Conservation (phyloP, 306 rosid species). For the Comarum palustre region DNA sequence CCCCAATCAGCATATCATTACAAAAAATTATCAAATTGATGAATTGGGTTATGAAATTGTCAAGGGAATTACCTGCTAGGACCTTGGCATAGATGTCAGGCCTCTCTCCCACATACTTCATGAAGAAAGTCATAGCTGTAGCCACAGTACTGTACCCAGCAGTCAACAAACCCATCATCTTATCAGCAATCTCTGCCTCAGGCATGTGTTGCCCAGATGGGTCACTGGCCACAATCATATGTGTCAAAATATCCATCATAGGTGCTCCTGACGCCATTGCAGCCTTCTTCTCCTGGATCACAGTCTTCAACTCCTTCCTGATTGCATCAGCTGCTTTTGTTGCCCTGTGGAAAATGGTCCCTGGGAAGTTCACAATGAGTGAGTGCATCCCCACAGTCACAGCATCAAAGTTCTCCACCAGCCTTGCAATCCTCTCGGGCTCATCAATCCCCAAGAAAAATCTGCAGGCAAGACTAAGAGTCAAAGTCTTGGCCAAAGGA, state of each 20-base stretch:
- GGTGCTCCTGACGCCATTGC: constrained; percentile 42
- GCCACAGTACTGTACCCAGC: constrained; percentile 50
- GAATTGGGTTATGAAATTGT: background rate
- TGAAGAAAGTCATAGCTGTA: constrained; percentile 58
- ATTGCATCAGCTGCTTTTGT: constrained; percentile 42
- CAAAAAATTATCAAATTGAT: background rate
- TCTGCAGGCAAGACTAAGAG: constrained; percentile 42
- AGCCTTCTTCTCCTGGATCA: constrained; percentile 52
- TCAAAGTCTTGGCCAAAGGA: constrained; percentile 42
- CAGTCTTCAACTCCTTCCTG: constrained; percentile 38
- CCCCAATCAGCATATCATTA: background rate
- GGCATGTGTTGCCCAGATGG: constrained; percentile 54
- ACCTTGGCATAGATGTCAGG: constrained; percentile 55
- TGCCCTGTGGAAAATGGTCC: constrained; percentile 44
- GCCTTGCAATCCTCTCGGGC: constrained; percentile 29
- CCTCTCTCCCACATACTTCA: constrained; percentile 54
- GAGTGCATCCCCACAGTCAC: constrained; percentile 49
- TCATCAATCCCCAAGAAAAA: constrained; percentile 49
- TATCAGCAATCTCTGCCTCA: constrained; percentile 50
- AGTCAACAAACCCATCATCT: constrained; percentile 61
- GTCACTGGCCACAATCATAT: constrained; percentile 49
- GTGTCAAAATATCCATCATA: constrained; percentile 48
- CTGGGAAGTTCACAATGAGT: constrained; percentile 44
- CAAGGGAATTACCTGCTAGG: constrained; percentile 35
- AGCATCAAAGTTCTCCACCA: constrained; percentile 34